Base-by-base conservation (phyloP, 1,284 basidiomycete species). In the Exsudoporus floridanus region DNA sequence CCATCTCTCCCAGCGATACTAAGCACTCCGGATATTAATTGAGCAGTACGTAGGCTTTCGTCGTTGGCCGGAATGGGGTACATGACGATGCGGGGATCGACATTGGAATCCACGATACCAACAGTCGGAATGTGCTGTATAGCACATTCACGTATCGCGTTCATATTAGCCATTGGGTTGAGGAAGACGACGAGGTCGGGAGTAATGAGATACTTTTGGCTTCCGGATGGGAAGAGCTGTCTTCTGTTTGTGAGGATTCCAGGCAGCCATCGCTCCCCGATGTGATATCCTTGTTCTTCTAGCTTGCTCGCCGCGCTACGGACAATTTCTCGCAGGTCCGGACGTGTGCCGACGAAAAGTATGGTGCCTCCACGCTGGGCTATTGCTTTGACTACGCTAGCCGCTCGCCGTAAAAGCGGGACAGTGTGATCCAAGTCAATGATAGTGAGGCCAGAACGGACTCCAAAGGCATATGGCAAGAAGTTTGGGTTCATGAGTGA, bases 61-160 rank as follows among this genome's bases (percentile, higher is more conserved):
- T 98, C 96, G 72, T 99, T 99, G 35, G 93, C 95, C 1, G 95
- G 96, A 64, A 99, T 98, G 33, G 97, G 90, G 73, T 98, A 99
- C 79, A 98, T 98, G 54, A 99, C 95, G 34, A 94, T 79, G 18
- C 97, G 86, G 6, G 97, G 97, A 73, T 99, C 97, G 36, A 88
- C 91, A 70, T 99, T 94, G 27, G 94, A 92, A 73, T 99, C 97
- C 54, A 95, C 83, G 58, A 99, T 87, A 27, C 86, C 93, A 58
- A 95, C 82, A 0, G 93, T 95, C 0, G 93, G 93, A 46, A 95
- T 81, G 64, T 93, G 87, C 56, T 86, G 81, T 46, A 86, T 77
- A 7, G 90, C 90, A 64, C 90, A 93, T 75, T 96, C 93, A 50
- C 87, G 83, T 65, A 96, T 91, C 13, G 89, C 90, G 56, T 84